Base-by-base conservation (phyloP, 805 yeast genomes). In the Tetrapisispora fleetii region DNA sequence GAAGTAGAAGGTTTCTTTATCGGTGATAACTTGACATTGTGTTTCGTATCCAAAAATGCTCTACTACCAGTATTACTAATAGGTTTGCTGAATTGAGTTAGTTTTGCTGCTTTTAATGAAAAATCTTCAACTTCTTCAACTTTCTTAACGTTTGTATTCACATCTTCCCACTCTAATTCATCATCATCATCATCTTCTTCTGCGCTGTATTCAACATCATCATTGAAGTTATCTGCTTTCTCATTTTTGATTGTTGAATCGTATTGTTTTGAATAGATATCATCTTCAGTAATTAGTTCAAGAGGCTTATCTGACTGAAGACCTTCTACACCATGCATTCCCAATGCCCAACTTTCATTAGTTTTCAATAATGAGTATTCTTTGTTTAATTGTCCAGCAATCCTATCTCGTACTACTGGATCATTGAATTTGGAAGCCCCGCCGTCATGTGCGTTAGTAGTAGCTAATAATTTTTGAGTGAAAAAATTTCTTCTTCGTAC, bases 401-500 rank as follows among this genome's bases (percentile, higher is more conserved):
- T 78, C 46, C 96, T 72, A 33, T 57, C 52, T 11, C 52, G 43
- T 2, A 55, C 52, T 11, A 57, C 60, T 3, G 54, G 57, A 47
- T 68, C 73, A 5, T 73, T 71, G 14, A 60, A 19, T 37, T 56
- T 58, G 1, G 67, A 62, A 10, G 68, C 62, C 14, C 67, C 67
- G 14, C 72, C 77, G 39, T 72, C 79, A 36, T 83, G 85, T 80
- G 86, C 74, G 0, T 97, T 98, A 9, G 86, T 77, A 0, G 84
- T 79, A 53, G 81, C 81, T 86, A 93, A 83, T 37, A 93, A 70
- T 54, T 79, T 76, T 65, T 93, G 98, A 0, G 99, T 91, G 55
- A 84, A 81, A 60, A 78, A 89, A 63, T 93, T 93, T 52, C 99
- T 74, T 62, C 88, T 88, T 55, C 87, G 85, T 1, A 93, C 98